phyloP scores from a whole-genome alignment of 257 asterid species.

The Ehretia macrophylla region DNA sequence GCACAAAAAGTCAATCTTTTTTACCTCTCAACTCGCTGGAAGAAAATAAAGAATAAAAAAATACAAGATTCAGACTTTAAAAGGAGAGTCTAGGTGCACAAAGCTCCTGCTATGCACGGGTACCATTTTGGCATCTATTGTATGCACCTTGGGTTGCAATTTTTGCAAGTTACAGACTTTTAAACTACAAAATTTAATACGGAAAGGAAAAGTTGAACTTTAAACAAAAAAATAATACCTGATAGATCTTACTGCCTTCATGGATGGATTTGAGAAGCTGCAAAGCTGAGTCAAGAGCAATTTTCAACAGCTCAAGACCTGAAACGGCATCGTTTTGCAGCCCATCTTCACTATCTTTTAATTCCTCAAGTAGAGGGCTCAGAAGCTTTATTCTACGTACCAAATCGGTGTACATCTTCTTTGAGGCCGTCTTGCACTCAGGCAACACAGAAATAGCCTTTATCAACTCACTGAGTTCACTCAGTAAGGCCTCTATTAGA shows the following conservation, averaged over 20 bases:
- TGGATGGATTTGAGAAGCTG: conserved; percentile 69
- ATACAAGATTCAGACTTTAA: too few relatives aligned
- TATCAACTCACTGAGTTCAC: conserved; percentile 56
- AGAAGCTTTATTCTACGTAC: conserved; percentile 80
- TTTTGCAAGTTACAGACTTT: too few relatives aligned
- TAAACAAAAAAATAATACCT: conserved; percentile 36
- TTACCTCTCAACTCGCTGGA: too few relatives aligned
- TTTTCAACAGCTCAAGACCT: conserved; percentile 55
- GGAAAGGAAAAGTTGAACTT: not conserved
- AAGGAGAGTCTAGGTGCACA: too few relatives aligned
- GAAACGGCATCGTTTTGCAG: conserved; percentile 51
- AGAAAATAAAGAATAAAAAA: too few relatives aligned
- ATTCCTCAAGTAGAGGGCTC: conserved; percentile 87
- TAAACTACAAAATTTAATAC: too few relatives aligned
- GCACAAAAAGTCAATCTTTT: too few relatives aligned
- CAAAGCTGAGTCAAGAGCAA: conserved; percentile 61
- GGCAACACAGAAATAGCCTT: conserved; percentile 57
- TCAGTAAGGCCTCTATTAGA: conserved; percentile 39
- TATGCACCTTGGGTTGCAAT: too few relatives aligned
- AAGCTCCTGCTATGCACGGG: too few relatives aligned
- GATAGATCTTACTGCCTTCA: conserved; percentile 78
- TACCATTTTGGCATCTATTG: too few relatives aligned
- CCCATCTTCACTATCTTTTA: conserved; percentile 53
- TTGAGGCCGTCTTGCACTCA: conserved; percentile 66
- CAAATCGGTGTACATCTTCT: conserved; percentile 69